These are phyloP conservation scores for Trapa incisa DNA, from an alignment of 345 rosid species.

Conservation along the genomic window DNA sequence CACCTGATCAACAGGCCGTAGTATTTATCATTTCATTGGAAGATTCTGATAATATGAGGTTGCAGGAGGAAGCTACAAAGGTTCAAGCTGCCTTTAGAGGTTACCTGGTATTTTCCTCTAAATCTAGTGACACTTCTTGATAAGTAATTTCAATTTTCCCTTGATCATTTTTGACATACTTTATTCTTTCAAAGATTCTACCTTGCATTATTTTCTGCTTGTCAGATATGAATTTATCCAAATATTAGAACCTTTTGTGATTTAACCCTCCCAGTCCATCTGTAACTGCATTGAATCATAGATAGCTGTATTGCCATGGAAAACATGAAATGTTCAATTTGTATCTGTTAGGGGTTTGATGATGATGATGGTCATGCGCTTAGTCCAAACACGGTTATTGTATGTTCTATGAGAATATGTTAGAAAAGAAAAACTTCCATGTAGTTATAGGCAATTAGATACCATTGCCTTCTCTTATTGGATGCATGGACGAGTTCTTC, in stretches of 20 bases:
- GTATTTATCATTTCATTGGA: constrained; percentile 20
- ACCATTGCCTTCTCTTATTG: neutral
- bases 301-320: neutral
- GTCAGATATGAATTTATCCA: neutral
- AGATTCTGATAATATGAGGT: constrained; percentile 31
- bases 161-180: neutral
- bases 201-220: neutral
- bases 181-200: neutral
- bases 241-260: neutral
- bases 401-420: neutral
- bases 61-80: constrained; percentile 47
- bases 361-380: neutral
- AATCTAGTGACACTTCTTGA: neutral
- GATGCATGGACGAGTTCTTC: neutral
- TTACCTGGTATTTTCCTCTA: constrained; percentile 40
- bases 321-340: neutral
- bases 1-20: constrained; percentile 5
- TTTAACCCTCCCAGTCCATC: neutral
- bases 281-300: neutral
- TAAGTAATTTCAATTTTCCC: neutral
- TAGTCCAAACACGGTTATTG: neutral
- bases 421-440: neutral
- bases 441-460: neutral
- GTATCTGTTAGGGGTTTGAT: neutral
- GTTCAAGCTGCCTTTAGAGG: constrained; percentile 70